These are phyloP conservation scores for Fusarium penzigii DNA, from an alignment of 2,329 filamentous ascomycete species.

Conservation along the genomic window DNA sequence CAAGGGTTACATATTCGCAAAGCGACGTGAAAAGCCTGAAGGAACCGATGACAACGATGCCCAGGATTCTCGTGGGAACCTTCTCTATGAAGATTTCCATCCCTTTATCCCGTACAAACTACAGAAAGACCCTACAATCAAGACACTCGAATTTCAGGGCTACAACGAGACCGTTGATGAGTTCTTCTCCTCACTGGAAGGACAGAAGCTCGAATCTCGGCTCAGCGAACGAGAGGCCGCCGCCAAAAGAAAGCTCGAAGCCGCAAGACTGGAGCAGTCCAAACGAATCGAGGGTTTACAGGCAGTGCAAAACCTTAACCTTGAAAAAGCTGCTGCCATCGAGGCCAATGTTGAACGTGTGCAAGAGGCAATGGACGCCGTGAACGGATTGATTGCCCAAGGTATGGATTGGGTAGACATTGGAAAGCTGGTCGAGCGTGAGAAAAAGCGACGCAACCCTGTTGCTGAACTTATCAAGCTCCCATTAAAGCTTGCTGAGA, in stretches of 20 bases:
- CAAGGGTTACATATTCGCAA: conserved; percentile 88
- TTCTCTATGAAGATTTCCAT: conserved; percentile 93
- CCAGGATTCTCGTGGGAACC: conserved; percentile 41
- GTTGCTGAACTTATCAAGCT: conserved; percentile 86
- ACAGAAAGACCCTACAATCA: conserved; percentile 62
- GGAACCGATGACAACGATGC: conserved; percentile 35
- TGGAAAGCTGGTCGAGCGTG: conserved; percentile 81
- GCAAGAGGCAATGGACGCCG: conserved; percentile 87
- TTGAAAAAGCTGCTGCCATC: conserved; percentile 86
- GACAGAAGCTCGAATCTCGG: conserved; percentile 84
- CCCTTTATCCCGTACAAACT: conserved; percentile 86
- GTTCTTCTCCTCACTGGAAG: conserved; percentile 95
- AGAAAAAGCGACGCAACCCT: conserved; percentile 77
- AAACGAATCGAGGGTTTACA: conserved; percentile 84
- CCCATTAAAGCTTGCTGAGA: conserved; percentile 87
- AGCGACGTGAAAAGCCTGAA: conserved; percentile 42
- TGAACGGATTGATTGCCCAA: conserved; percentile 87
- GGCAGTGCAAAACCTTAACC: conserved; percentile 77
- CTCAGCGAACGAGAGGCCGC: conserved; percentile 78
- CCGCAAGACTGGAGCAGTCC: conserved; percentile 79
- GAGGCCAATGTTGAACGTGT: conserved; percentile 89
- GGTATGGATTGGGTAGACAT: conserved; percentile 99
- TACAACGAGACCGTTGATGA: conserved; percentile 96
- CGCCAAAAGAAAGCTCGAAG: conserved; percentile 81
- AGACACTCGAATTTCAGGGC: conserved; percentile 74